Conservation (phyloP, 2,329 filamentous ascomycete species). For the Fusarium staphyleae region DNA sequence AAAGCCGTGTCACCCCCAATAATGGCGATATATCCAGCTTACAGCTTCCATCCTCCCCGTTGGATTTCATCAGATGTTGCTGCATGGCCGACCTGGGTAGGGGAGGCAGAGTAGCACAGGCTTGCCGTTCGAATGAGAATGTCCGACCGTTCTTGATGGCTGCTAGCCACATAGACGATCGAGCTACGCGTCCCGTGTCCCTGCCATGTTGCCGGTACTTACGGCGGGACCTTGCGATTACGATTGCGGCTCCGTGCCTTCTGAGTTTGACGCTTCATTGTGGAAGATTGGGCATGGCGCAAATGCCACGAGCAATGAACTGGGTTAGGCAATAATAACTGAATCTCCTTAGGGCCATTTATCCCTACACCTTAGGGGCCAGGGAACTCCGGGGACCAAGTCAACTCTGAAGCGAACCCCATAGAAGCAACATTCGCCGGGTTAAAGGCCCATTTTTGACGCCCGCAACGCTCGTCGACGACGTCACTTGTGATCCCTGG, state of each 20-base stretch:
- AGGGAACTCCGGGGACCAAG: conserved; percentile 23
- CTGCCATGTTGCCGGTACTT: conserved; percentile 22
- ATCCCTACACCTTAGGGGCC: conserved; percentile 4
- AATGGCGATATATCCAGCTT: neutral
- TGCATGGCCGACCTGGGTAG: conserved; percentile 9
- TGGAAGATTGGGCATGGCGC: conserved; percentile 6
- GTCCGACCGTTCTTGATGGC: conserved; percentile 18
- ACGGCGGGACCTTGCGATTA: conserved; percentile 11
- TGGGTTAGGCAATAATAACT: conserved; percentile 4
- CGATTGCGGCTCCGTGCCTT: conserved; percentile 28
- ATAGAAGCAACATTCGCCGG: conserved; percentile 5
- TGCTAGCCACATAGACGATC: conserved; percentile 28
- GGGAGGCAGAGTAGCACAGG: conserved; percentile 13
- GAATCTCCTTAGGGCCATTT: neutral
- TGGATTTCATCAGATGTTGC: neutral
- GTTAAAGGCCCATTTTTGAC: conserved; percentile 6
- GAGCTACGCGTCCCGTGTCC: conserved; percentile 17
- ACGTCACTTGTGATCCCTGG: conserved; percentile 10
- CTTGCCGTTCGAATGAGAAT: conserved; percentile 21
- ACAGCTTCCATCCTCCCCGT: neutral
- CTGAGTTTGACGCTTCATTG: conserved; percentile 10
- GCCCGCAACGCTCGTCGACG: conserved; percentile 1
- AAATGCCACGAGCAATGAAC: conserved; percentile 7
- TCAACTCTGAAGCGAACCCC: neutral
- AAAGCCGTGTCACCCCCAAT: neutral